Conservation (phyloP, 768 basidiomycete genomes). For the Lactarius indigo region DNA sequence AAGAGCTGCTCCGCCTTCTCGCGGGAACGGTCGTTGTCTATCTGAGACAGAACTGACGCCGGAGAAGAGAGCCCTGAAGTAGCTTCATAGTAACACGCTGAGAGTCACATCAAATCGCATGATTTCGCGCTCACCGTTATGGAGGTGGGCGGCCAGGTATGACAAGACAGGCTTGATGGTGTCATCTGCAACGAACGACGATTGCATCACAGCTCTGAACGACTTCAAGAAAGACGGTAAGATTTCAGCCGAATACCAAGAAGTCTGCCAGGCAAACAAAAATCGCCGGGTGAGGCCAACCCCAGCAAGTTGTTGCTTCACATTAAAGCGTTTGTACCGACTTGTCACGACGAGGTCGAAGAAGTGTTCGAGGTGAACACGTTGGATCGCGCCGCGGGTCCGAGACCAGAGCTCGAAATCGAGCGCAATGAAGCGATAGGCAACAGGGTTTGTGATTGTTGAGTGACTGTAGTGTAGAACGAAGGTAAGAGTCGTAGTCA, state of each 20-base stretch:
- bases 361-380: constrained; percentile 79
- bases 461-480: constrained; percentile 61
- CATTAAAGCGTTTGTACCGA: constrained; percentile 73
- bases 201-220: constrained; percentile 55
- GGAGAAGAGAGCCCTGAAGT: constrained; percentile 42
- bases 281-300: constrained; percentile 68
- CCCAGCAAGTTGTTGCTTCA: constrained; percentile 67
- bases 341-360: constrained; percentile 67
- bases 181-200: constrained; percentile 68
- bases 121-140: constrained; percentile 47
- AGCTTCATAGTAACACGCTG: constrained; percentile 6
- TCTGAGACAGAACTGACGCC: constrained; percentile 50
- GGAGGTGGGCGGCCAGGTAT: constrained; percentile 78
- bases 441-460: constrained; percentile 75
- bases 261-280: constrained; percentile 77
- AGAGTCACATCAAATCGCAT: background rate
- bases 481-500: background rate
- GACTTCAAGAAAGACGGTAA: constrained; percentile 51
- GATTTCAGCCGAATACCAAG: constrained; percentile 64
- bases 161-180: constrained; percentile 83
- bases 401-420: constrained; percentile 90
- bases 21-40: constrained; percentile 46
- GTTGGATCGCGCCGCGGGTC: constrained; percentile 68
- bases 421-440: constrained; percentile 78
- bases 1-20: constrained; percentile 70